Base-by-base conservation (phyloP, 768 basidiomycete species). In the Melanogaster broomeanus region DNA sequence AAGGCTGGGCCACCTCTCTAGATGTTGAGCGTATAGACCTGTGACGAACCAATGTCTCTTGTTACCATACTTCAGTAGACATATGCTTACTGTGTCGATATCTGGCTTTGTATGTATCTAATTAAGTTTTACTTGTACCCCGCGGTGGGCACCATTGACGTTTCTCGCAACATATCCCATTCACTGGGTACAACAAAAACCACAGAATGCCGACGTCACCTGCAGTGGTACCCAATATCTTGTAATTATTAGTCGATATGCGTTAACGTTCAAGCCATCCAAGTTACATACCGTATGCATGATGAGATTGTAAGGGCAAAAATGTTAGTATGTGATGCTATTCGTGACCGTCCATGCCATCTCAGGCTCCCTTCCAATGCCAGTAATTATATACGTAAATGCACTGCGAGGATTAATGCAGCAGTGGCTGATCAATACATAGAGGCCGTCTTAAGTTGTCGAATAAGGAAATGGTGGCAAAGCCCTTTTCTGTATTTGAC, bases 1-100 rank as follows among this genome's bases (percentile, higher is more conserved):
- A 74, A 75, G 49, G 68, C 70, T 34, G 71, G 74, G 7, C 64
- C 74, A 19, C 57, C 69, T 22, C 31, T 68, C 24, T 71, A 66
- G 54, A 60, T 48, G 41, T 25, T 35, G 49, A 40, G 34, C 44
- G 40, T 41, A 51, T 30, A 48, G 21, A 42, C 44, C 10, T 44
- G 27, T 40, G 41, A 52, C 49, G 51, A 53, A 55, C 53, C 47
- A 40, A 40, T 51, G 19, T 40, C 31, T 13, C 44, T 51, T 30
- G 21, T 41, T 38, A 25, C 51, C 22, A 16, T 50, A 25, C 16
- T 35, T 49, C 12, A 11, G 25, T 44, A 48, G 51, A 49, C n/a
- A n/a, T 30, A 37, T 57, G 49, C 54, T 48, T 49, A 48, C 39
- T 49, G 30, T 51, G 41, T 43, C 18, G 38, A 42, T 25, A 13